Percentiles rank a stretch among this genome's conserved stretches.
These are phyloP conservation scores for Tolypocladium inflatum DNA, from an alignment of 2,329 filamentous ascomycete species.

Conservation along the genomic window DNA sequence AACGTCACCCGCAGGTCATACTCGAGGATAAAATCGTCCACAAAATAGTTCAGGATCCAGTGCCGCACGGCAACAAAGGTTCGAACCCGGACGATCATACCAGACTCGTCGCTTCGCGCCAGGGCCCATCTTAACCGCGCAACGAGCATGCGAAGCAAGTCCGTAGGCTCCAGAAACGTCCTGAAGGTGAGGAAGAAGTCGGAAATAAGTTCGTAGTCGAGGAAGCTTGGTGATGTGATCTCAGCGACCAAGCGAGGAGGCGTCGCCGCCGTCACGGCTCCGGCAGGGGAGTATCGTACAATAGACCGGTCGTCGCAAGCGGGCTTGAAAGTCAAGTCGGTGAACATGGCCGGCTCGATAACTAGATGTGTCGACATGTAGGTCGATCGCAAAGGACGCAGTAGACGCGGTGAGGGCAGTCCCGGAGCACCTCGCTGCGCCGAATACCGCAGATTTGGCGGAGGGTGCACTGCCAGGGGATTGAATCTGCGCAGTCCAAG, in stretches of 20 bases:
- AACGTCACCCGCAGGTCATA: conserved; percentile 67
- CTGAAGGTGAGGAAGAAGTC: conserved; percentile 97
- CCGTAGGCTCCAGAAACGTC: conserved; percentile 67
- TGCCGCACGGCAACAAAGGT: conserved; percentile 93
- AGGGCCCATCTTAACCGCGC: conserved; percentile 83
- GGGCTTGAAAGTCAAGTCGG: conserved; percentile 69
- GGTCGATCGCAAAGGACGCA: conserved; percentile 32
- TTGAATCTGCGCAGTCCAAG: conserved; percentile 25
- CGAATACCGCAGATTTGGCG: conserved; percentile 16
- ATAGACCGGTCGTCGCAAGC: conserved; percentile 68
- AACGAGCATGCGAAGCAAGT: conserved; percentile 75
- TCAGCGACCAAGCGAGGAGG: conserved; percentile 87
- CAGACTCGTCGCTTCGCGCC: conserved; percentile 67
- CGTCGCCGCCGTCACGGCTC: conserved; percentile 79
- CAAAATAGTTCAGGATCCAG: conserved; percentile 97
- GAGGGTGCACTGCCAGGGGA: conserved; percentile 25
- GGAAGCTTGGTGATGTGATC: conserved; percentile 89
- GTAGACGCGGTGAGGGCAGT: conserved; percentile 26
- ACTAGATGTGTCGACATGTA: conserved; percentile 39
- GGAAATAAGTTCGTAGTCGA: conserved; percentile 93
- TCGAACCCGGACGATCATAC: conserved; percentile 87
- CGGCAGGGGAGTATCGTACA: conserved; percentile 69
- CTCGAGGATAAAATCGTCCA: conserved; percentile 82
- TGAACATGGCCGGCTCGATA: conserved; percentile 71
- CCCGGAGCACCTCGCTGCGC: conserved; percentile 12